Conservation (phyloP, 805 yeast genomes). For the Metschnikowia lochheadii region DNA sequence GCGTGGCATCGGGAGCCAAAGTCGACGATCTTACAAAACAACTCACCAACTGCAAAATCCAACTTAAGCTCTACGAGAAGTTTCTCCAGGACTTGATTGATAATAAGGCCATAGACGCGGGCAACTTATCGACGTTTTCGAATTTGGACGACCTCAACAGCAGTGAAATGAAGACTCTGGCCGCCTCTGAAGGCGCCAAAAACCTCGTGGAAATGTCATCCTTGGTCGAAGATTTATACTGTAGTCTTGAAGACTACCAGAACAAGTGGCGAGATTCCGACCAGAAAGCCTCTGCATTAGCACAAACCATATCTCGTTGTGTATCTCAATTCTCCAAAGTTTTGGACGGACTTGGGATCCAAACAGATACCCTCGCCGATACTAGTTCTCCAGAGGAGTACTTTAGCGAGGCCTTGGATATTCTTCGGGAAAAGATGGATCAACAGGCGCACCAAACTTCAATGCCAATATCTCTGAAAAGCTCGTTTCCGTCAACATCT, state of each 20-base stretch:
- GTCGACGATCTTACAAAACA: constrained; percentile 18
- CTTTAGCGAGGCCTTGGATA: constrained; percentile 1
- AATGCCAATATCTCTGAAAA: neutral
- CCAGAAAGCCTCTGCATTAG: constrained; percentile 5
- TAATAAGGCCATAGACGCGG: constrained; percentile 15
- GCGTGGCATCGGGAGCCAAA: constrained; percentile 8
- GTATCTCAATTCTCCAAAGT: constrained; percentile 20
- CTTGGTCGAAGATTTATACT: constrained; percentile 37
- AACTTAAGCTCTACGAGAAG: constrained; percentile 38
- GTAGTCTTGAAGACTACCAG: constrained; percentile 33
- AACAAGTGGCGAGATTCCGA: constrained; percentile 25
- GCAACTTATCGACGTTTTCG: constrained; percentile 22
- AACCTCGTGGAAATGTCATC: constrained; percentile 33
- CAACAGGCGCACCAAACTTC: neutral
- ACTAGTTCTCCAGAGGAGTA: constrained; percentile 1
- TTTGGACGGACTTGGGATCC: constrained; percentile 15
- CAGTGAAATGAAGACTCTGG: constrained; percentile 1
- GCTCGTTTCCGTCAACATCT: neutral
- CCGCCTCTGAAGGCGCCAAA: constrained; percentile 9
- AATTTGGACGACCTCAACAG: constrained; percentile 11
- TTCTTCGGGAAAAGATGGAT: constrained; percentile 3
- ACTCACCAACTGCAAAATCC: constrained; percentile 34
- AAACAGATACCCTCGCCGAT: neutral
- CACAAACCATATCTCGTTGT: constrained; percentile 4
- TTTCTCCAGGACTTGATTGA: constrained; percentile 36